Conservation (phyloP, 1,139 yeast species). For the Debaryomyces psychrophilus region DNA sequence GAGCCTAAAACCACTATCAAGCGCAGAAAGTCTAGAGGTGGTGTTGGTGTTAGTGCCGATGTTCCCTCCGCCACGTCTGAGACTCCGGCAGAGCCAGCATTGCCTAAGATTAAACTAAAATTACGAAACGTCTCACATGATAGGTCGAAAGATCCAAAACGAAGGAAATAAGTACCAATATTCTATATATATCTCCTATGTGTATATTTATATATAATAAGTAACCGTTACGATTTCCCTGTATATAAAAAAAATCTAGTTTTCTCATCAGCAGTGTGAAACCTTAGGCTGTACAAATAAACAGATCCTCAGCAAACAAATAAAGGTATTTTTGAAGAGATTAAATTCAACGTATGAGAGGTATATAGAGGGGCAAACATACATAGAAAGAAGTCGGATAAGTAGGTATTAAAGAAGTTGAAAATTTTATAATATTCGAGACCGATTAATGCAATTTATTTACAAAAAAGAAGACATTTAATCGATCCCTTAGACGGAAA, state of each 20-base stretch:
- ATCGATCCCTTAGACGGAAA: not conserved
- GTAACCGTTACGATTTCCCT: not conserved
- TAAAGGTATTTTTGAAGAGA: not conserved
- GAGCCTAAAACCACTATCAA: constrained; percentile 20
- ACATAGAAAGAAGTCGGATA: not conserved
- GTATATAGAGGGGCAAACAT: not conserved
- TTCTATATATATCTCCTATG: not conserved
- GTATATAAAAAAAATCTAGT: constrained; percentile 6
- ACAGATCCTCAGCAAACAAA: not conserved
- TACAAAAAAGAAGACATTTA: not conserved
- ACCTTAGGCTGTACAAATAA: not conserved
- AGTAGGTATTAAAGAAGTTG: not conserved
- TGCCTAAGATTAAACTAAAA: constrained; percentile 25
- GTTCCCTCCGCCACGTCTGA: constrained; percentile 3
- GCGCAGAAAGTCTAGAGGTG: constrained; percentile 33
- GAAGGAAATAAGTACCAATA: constrained; percentile 9
- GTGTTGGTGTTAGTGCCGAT: constrained; percentile 14
- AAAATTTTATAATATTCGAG: not conserved
- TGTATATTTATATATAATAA: constrained; percentile 3
- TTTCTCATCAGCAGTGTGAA: constrained; percentile 1
- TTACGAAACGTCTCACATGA: constrained; percentile 18
- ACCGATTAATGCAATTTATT: not conserved
- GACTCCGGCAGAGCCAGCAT: constrained; percentile 13
- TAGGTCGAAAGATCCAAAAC: constrained; percentile 13
- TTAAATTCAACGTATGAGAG: not conserved